Base-by-base conservation (phyloP, 2,329 filamentous ascomycete genomes). In the Cadophora sp. region DNA sequence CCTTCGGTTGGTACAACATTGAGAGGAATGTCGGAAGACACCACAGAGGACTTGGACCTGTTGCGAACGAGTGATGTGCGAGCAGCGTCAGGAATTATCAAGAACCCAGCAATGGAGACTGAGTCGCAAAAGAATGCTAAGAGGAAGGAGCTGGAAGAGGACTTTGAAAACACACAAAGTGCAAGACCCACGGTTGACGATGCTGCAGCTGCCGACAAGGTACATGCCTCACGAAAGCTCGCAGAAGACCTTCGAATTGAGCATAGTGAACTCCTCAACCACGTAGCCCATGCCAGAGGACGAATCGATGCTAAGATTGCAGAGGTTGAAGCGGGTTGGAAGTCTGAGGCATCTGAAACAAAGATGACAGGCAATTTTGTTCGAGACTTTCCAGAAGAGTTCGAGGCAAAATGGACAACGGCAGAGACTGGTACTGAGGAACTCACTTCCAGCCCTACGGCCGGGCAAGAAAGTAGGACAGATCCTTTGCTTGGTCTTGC, bases 351-450 rank as follows among this genome's bases (percentile, higher is more conserved):
- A 20, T 63, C 55, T 16, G 6, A 53, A 3, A 65, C 68, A 24
- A 73, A 67, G 11, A 66, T 85, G 59, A 84, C 82, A 9, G 84
- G 84, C 4, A 84, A 82, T 68, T 85, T 81, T 68, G 76, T 77
- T 9, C 81, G 80, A 39, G 84, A 86, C 72, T 86, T 86, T 66
- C 83, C 84, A 0, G 83, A 86, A 66, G 83, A 86, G 3, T 85
- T 84, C 64, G 71, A 79, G 0, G 73, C 74, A 5, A 79, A 79
- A 0, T 85, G 83, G 84, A 77, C 75, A 48, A 71, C 66, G 7
- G 60, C 43, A 33, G 60, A 68, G 59, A 33, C 64, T 51, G 43
- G 13, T 24, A 51, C 69, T 33, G 72, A 65, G 36, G 59, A 59
- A 22, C 64, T 76, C 43, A 67, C 45, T 13, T 71, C 68, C 62